Conservation (phyloP, 768 basidiomycete species). For the Rossbeevera mucosa region DNA sequence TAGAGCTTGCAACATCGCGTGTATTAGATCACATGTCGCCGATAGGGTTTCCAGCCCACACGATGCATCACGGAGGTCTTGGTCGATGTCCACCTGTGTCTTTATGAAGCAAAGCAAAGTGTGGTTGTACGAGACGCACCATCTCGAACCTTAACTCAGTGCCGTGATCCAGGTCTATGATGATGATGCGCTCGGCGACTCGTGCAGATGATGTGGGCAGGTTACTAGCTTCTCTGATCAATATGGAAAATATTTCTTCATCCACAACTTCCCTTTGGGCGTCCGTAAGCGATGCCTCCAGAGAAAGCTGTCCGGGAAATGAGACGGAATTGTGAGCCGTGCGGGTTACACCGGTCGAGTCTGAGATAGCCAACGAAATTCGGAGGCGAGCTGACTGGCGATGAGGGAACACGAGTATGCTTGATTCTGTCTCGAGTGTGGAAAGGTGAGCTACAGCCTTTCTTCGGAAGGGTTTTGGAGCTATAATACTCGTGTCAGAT, state of each 20-base stretch:
- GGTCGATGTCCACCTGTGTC: conserved; percentile 34
- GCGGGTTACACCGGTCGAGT: conserved; percentile 29
- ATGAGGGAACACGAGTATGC: conserved; percentile 55
- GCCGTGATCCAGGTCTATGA: conserved; percentile 70
- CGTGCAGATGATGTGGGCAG: conserved; percentile 72
- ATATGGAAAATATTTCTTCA: conserved; percentile 70
- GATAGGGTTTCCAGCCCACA: conserved; percentile 16
- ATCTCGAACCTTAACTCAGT: conserved; percentile 70
- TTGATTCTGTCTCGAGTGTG: conserved; percentile 39
- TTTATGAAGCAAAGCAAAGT: conserved; percentile 1
- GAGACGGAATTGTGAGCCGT: conserved; percentile 37
- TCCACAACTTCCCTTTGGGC: conserved; percentile 75
- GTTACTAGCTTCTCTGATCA: conserved; percentile 73
- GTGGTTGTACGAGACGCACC: conserved; percentile 37
- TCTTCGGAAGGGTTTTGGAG: conserved; percentile 57
- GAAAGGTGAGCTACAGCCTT: conserved; percentile 68
- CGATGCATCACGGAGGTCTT: conserved; percentile 8
- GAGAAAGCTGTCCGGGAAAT: conserved; percentile 30
- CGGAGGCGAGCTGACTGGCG: conserved; percentile 61
- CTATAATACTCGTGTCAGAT: conserved; percentile 35
- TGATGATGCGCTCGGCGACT: conserved; percentile 74
- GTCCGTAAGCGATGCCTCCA: conserved; percentile 49
- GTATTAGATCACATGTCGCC: conserved; percentile 62
- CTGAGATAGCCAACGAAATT: conserved; percentile 45
- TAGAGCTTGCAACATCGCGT: conserved; percentile 59